Percentiles rank a stretch among this genome's conserved stretches.
Evolutionary conservation across 305 asterid genomes (phyloP).

Genomic region (Rubia occidens): DNA sequence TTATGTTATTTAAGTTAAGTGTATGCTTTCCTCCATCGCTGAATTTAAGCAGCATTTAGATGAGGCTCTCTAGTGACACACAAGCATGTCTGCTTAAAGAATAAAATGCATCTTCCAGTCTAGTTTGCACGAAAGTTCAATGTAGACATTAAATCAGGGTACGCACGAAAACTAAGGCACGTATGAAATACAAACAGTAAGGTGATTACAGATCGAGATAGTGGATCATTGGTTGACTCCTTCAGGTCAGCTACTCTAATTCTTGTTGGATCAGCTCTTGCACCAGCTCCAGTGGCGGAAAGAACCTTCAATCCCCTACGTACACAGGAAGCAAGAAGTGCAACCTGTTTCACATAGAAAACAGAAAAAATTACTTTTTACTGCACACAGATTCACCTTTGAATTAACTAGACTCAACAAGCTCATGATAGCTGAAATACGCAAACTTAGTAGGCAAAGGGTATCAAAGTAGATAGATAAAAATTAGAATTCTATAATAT

Average conservation of each 20-base stretch:
- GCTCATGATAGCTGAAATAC: slow-evolving; percentile 5
- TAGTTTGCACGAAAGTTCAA: background rate
- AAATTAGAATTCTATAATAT: background rate
- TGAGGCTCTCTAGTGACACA: background rate
- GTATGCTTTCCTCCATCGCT: background rate
- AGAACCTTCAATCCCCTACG: slow-evolving; percentile 83
- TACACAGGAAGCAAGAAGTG: slow-evolving; percentile 95
- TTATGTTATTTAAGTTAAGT: background rate
- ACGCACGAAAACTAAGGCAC: background rate
- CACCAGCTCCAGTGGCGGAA: slow-evolving; percentile 98
- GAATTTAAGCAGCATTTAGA: background rate
- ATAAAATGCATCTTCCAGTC: background rate
- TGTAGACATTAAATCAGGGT: background rate
- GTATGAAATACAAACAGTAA: slow-evolving; percentile 14
- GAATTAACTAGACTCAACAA: background rate
- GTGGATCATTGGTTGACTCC: slow-evolving; percentile 90
- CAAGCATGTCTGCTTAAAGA: background rate
- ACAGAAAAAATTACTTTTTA: background rate
- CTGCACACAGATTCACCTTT: background rate
- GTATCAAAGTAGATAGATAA: background rate
- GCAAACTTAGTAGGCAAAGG: background rate
- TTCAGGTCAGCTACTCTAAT: slow-evolving; percentile 89
- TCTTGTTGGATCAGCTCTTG: slow-evolving; percentile 96
- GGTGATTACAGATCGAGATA: slow-evolving; percentile 73
- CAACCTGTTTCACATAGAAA: slow-evolving; percentile 44